Evolutionary conservation across 805 yeast species (phyloP), one percentile per base, ranked within the genome.

Genomic region (Wickerhamiella shivajii): DNA sequence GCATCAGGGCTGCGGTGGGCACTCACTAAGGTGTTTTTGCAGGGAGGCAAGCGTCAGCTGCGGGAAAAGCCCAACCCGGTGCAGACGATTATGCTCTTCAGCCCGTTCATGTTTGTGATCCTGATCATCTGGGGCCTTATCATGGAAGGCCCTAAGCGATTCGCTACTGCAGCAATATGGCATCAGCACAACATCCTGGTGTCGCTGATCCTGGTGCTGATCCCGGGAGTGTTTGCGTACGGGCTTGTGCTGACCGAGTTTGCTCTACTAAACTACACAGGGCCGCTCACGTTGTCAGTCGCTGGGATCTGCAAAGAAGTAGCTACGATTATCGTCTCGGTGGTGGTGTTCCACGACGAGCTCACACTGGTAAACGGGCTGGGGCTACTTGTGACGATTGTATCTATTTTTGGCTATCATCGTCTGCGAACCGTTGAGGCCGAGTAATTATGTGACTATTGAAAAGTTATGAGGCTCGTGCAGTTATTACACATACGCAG

Each of bases 1-100:
- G 67, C 83, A 58, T 75, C 90, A 11, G 98, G 98, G 0, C 59
- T 90, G 33, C 67, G 98, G 42, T 90, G 98, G 98, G 87, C 93
- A 1, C 69, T 85, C 40, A 84, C 97, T 1, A 97, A 90, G 50
- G 53, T 90, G 15, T 63, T 87, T 22, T 59, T 90, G 31, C 76
- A 68, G 43, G 64, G 60, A 27, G 73, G 72, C 10, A 31, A 35
- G 17, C 33, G 30, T 18, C 21, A 14, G 19, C 35, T 33, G 9
- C 13, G 34, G 16, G 34, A 19, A n/a, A 43, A 49, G 31, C 46
- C 48, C 12, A 60, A 85, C 49, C 92, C 98, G 2, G 71, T 90
- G 13, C 63, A 76, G 24, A 81, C 96, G 6, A 84, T 90, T 27
- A 63, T 78, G 44, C 80, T 79, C 50, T 57, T 90, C 12, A 71